These are phyloP conservation scores for Ceratocystis albifundus DNA, from an alignment of 2,329 filamentous ascomycete species.

Conservation along the genomic window DNA sequence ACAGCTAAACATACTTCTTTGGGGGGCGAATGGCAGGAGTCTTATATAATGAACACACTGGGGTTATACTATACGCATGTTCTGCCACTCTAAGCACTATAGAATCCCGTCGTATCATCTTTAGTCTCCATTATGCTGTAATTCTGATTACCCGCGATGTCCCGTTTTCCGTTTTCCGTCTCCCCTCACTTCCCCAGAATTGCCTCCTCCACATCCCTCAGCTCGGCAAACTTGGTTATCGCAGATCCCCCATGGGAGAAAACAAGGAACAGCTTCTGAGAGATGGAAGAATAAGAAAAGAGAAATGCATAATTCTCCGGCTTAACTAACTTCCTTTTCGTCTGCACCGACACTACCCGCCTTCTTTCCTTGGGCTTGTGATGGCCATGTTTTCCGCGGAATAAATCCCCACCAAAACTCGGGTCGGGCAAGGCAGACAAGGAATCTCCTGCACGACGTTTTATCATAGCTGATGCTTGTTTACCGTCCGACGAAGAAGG, in stretches of 20 bases:
- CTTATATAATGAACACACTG: neutral
- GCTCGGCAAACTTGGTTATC: neutral
- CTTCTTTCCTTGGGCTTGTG: neutral
- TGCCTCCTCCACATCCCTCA: neutral
- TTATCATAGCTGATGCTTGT: no score
- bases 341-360: neutral
- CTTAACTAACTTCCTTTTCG: neutral
- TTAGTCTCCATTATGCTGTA: neutral
- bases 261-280: neutral
- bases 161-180: neutral
- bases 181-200: neutral
- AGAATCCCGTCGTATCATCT: neutral
- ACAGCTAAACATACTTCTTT: neutral
- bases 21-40: neutral
- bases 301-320: neutral
- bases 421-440: no score
- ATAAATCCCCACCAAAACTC: neutral
- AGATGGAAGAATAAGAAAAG: neutral
- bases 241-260: slow-evolving; percentile 1
- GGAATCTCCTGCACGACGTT: no score
- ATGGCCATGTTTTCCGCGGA: neutral
- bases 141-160: neutral
- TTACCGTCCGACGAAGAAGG: no score
- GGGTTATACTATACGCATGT: neutral
- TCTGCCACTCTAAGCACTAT: neutral